Conservation (phyloP, 352 stramenopile species). For the Globisporangium irregulare region DNA sequence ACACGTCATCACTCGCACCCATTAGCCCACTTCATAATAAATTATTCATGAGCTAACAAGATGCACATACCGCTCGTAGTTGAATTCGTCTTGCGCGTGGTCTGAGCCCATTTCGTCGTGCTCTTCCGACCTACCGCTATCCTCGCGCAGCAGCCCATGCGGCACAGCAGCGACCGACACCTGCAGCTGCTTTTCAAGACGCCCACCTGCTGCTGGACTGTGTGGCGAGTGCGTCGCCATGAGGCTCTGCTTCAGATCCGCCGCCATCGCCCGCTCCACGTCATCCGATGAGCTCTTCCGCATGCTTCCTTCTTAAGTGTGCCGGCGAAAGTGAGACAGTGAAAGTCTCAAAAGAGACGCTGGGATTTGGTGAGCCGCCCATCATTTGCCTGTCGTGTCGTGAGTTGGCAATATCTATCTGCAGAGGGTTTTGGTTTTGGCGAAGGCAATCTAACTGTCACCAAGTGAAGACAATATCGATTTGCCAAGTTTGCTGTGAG, state of each 20-base stretch:
- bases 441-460: too few species aligned
- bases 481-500: neutral
- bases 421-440: neutral
- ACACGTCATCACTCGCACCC: neutral
- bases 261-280: slow-evolving; percentile 7
- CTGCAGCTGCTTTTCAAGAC: neutral
- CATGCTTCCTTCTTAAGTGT: neutral
- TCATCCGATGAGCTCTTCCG: slow-evolving; percentile 3
- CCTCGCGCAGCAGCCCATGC: neutral
- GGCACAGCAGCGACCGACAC: too few species aligned
- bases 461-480: neutral
- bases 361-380: neutral
- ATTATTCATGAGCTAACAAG: neutral
- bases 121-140: slow-evolving; percentile 1
- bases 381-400: neutral
- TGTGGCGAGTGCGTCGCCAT: slow-evolving; percentile 9
- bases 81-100: slow-evolving; percentile 7
- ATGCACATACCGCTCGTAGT: slow-evolving; percentile 12
- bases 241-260: slow-evolving; percentile 18
- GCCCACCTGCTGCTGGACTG: neutral
- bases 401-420: neutral
- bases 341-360: neutral
- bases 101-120: neutral
- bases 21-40: neutral
- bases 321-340: too few species aligned